Evolutionary conservation across 2,329 filamentous ascomycete genomes (phyloP).

Genomic region (Daldinia eschscholtzii): DNA sequence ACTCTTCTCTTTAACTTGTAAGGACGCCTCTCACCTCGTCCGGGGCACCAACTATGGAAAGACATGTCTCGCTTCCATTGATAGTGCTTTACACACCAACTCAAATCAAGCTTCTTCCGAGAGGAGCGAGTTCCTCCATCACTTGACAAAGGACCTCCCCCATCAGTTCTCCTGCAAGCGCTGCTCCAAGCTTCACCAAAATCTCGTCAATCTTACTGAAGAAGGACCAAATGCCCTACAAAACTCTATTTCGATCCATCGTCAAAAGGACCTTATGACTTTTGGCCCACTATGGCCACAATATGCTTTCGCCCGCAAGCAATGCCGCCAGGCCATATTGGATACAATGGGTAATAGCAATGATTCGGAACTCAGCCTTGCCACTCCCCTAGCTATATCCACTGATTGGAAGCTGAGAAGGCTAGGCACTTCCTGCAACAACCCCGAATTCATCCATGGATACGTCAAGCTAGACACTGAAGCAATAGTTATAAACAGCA

Average conservation of each 20-base stretch:
- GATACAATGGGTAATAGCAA: too few relatives aligned
- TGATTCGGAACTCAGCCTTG: not conserved
- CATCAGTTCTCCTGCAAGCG: conserved; percentile 19
- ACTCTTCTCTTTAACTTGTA: conserved; percentile 35
- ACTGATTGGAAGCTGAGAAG: conserved; percentile 33
- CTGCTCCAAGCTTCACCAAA: conserved; percentile 26
- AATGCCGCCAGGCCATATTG: conserved; percentile 4
- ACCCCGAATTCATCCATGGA: conserved; percentile 29
- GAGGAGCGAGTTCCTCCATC: conserved; percentile 18
- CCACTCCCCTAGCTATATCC: conserved; percentile 20
- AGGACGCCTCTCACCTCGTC: conserved; percentile 9
- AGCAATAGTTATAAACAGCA: conserved; percentile 11
- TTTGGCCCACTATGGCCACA: conserved; percentile 36
- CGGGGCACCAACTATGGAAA: not conserved
- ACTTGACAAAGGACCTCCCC: conserved; percentile 18
- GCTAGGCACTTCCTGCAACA: conserved; percentile 30
- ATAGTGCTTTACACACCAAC: not conserved
- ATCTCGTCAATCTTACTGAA: not conserved
- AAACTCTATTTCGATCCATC: not conserved
- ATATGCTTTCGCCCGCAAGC: conserved; percentile 14
- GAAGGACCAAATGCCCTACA: not conserved
- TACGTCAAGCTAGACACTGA: conserved; percentile 37
- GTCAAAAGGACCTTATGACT: conserved; percentile 21
- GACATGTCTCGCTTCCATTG: not conserved
- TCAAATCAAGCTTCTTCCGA: not conserved